Conservation (phyloP, 352 stramenopile genomes). For the Globisporangium cystogenes region DNA sequence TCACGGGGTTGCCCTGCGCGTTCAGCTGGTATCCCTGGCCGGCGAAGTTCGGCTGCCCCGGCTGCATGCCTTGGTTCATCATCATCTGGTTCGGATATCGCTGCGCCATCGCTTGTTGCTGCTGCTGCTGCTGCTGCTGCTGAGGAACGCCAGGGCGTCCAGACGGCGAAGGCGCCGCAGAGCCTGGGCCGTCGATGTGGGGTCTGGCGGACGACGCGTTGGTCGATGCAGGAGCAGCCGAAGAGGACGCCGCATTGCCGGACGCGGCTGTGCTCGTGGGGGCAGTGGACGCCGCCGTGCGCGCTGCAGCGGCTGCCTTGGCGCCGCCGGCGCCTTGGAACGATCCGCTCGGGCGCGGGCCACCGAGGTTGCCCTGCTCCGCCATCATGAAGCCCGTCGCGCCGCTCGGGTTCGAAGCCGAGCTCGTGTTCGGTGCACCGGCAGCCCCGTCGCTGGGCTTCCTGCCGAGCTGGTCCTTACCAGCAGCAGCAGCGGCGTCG, state of each 20-base stretch:
- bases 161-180: constrained; percentile 13
- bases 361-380: constrained; percentile 6
- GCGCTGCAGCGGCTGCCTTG: constrained; percentile 6
- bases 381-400: constrained; percentile 15
- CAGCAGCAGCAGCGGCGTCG: not conserved
- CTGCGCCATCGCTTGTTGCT: constrained; percentile 21
- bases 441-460: constrained; percentile 12
- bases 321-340: constrained; percentile 8
- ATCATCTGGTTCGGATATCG: constrained; percentile 71
- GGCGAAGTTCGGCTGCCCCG: constrained; percentile 23
- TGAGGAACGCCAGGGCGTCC: constrained; percentile 9
- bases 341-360: constrained; percentile 7
- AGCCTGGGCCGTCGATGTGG: constrained; percentile 45
- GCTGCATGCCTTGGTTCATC: constrained; percentile 48
- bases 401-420: constrained; percentile 4
- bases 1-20: constrained; percentile 24
- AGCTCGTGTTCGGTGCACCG: constrained; percentile 13
- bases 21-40: constrained; percentile 64
- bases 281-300: not conserved
- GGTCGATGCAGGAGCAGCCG: constrained; percentile 22
- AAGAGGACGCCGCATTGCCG: constrained; percentile 10
- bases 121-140: constrained; percentile 21
- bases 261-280: constrained; percentile 5
- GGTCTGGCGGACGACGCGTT: constrained; percentile 62
- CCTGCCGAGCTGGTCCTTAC: constrained; percentile 27